Evolutionary conservation across 2,329 filamentous ascomycete species (phyloP), one percentile per base, ranked within the genome.

Genomic region (Knufia petricola): DNA sequence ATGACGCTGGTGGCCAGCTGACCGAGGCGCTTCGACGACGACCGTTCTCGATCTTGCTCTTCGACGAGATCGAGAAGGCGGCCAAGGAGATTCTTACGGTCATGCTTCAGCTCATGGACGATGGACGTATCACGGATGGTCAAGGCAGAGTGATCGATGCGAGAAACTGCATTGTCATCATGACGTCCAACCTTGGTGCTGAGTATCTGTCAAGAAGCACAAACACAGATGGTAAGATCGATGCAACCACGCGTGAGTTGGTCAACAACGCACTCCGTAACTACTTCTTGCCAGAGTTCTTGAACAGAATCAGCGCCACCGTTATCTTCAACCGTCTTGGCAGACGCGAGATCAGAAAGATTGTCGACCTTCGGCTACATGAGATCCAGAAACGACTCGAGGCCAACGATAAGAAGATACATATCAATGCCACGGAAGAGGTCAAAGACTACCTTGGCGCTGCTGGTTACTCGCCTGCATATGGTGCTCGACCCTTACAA

Each of bases 281-380:
- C 73, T 96, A 94, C 73, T 98, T 98, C 80, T 75, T 98, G 1
- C 92, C 92, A 26, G 92, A 98, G 63, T 98, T 98, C 76, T 81
- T 98, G 57, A 98, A 98, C 76, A 87, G 92, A 64, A 96, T 98
- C 74, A 90, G 80, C 69, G 92, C 85, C 52, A 87, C 83, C 48
- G 89, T 98, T 69, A 95, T 98, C 70, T 98, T 98, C 79, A 98
- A 98, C 75, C 85, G 92, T 41, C 84, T 98, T 49, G 90, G 86
- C 2, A 84, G 82, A 64, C 74, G 69, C 50, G 92, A 98, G 69
- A 98, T 98, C 61, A 84, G 92, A 62, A 87, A 81, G 71, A 96
- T 98, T 63, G 92, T 98, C 52, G 92, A 98, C 63, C 75, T 98
- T 19, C 84, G 92, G 38, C 76, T 98, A 28, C 51, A 55, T 2